Conservation (phyloP, 2,329 filamentous ascomycete species). For the Phialemoniopsis sp. region DNA sequence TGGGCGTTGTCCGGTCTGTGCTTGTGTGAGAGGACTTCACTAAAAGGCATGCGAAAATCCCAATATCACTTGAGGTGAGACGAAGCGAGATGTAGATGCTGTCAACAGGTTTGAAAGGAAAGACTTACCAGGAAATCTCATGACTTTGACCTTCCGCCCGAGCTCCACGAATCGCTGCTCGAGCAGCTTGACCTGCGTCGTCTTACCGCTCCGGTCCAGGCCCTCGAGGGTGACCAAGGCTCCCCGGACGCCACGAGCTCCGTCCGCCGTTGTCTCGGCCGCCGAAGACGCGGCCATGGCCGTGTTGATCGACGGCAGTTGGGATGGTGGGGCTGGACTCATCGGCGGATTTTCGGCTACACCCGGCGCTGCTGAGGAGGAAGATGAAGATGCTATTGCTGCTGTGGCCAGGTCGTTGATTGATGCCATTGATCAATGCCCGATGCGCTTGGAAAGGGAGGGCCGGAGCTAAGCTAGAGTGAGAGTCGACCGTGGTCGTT, state of each 20-base stretch:
- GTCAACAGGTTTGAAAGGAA: no score
- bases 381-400: slow-evolving; percentile 2
- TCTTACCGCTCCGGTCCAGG: slow-evolving; percentile 86
- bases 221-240: slow-evolving; percentile 83
- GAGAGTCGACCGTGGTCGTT: no score
- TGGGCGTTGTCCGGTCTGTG: slow-evolving; percentile 75
- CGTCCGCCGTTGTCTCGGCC: background rate
- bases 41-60: no score
- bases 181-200: slow-evolving; percentile 77
- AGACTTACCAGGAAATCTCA: slow-evolving; percentile 53
- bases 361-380: background rate
- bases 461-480: no score
- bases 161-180: slow-evolving; percentile 46
- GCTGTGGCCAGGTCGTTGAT: slow-evolving; percentile 43
- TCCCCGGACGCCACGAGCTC: slow-evolving; percentile 43
- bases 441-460: no score
- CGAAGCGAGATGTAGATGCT: no score
- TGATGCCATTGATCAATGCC: slow-evolving; percentile 22
- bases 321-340: background rate
- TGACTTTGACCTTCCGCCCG: slow-evolving; percentile 44
- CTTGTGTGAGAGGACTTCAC: no score
- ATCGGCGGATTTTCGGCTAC: slow-evolving; percentile 2
- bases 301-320: background rate
- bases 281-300: slow-evolving; percentile 5
- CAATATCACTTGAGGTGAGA: background rate